Conservation (phyloP, 495 filamentous ascomycete genomes). For the Amphirosellinia nigrospora region DNA sequence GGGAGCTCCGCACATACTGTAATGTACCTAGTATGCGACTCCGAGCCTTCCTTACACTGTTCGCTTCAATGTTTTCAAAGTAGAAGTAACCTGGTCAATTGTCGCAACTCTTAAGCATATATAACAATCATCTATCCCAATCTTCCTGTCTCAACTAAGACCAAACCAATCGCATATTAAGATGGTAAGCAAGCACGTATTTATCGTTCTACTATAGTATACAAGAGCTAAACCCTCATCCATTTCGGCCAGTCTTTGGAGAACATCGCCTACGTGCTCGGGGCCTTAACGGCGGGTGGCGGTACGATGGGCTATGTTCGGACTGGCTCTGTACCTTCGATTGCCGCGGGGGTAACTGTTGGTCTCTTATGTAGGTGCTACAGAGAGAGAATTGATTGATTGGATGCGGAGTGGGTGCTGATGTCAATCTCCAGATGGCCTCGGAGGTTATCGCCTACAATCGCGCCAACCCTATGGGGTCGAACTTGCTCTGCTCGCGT, state of each 20-base stretch:
- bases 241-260: slow-evolving; percentile 31
- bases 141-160: not conserved
- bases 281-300: slow-evolving; percentile 81
- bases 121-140: not conserved
- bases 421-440: slow-evolving; percentile 53
- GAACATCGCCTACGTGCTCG: slow-evolving; percentile 71
- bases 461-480: slow-evolving; percentile 71
- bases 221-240: not conserved
- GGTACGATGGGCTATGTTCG: slow-evolving; percentile 82
- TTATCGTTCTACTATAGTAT: not conserved
- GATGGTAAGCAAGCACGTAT: slow-evolving; percentile 21
- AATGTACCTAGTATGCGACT: slow-evolving; percentile 9
- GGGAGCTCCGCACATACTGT: slow-evolving; percentile 25
- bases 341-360: slow-evolving; percentile 81
- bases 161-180: not conserved
- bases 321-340: slow-evolving; percentile 83
- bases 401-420: not conserved
- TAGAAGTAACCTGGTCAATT: not conserved
- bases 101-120: not conserved
- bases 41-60: slow-evolving; percentile 1
- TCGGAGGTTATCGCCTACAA: slow-evolving; percentile 73
- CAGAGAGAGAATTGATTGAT: not conserved
- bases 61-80: not conserved
- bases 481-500: slow-evolving; percentile 79
- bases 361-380: slow-evolving; percentile 62